Evolutionary conservation across 179 eudicot genomes (phyloP).

Genomic region (Spergularia azorica): DNA sequence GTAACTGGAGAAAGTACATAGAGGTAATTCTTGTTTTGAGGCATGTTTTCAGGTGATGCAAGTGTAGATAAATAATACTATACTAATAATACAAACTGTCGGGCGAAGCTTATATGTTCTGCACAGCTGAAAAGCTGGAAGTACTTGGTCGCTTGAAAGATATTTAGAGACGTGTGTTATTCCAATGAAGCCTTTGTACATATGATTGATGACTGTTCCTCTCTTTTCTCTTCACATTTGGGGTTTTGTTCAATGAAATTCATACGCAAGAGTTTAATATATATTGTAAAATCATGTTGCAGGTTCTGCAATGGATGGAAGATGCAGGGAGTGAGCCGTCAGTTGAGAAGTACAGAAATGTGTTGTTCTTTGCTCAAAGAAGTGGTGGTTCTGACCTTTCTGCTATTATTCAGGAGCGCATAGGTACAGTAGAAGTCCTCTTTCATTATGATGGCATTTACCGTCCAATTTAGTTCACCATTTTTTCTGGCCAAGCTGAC

Average conservation of each 20-base stretch:
- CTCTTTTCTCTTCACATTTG: not conserved
- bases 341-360: slow-evolving; percentile 51
- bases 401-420: slow-evolving; percentile 53
- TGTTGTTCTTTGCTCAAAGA: slow-evolving; percentile 67
- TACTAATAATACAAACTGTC: no score
- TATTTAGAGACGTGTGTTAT: not conserved
- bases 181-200: not conserved
- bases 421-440: slow-evolving; percentile 38
- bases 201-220: not conserved
- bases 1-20: slow-evolving; percentile 92
- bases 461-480: not conserved
- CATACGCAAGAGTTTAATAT: not conserved
- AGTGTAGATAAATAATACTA: no score
- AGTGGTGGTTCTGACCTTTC: slow-evolving; percentile 60
- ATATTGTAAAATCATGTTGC: slow-evolving; percentile 21
- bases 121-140: no score
- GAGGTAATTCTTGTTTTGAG: slow-evolving; percentile 52
- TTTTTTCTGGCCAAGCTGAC: slow-evolving; percentile 7
- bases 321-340: slow-evolving; percentile 79
- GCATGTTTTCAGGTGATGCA: no score
- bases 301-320: slow-evolving; percentile 97
- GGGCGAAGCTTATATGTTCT: no score
- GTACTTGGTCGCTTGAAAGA: not conserved
- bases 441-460: not conserved
- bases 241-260: not conserved